Evolutionary conservation across 768 basidiomycete species (phyloP), one percentile per base, ranked within the genome.

Genomic region (Grammothele lineata): DNA sequence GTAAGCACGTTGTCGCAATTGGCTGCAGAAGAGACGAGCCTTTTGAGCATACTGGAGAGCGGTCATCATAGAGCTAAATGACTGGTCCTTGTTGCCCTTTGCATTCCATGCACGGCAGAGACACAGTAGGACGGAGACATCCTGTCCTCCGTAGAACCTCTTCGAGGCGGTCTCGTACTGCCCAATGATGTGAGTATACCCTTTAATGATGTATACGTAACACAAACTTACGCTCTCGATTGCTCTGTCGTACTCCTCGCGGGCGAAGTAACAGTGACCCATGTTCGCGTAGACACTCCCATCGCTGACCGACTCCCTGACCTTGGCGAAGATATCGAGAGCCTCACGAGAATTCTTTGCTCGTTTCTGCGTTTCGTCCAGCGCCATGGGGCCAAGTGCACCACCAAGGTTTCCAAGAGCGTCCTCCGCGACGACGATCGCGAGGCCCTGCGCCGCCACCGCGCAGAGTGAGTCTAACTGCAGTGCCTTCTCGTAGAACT

Each of bases 221-320:
- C n/a, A 34, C 22, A 24, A 2, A 73, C 83, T 63, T 62, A 96
- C 95, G 59, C 90, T 89, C 66, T 99, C 94, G 53, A 98, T 94
- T 1, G 96, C 95, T 40, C 89, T 77, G 54, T 98, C 95, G 62
- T 85, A 96, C 62, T 99, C 95, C 49, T 96, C 95, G 41, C 91
- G 76, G 17, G 82, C 78, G 60, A 91, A 95, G 62, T 93, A 88
- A 58, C 93, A 96, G 59, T 98, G 96, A 0, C 94, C 96, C 74
- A 97, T 94, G 63, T 99, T 99, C 60, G 91, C 73, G 60, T 94
- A 92, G 4, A 96, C 92, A 49, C 87, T 87, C 6, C 89, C 91
- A 35, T 81, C 79, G 48, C 80, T 78, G 43, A 92, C 68, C 2
- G 83, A 85, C 68, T 98, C 96, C 45, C 92, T 77, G 42, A 98